Evolutionary conservation across 805 yeast genomes (phyloP), one percentile per base, ranked within the genome.

Genomic region (Sungouiella blattae): DNA sequence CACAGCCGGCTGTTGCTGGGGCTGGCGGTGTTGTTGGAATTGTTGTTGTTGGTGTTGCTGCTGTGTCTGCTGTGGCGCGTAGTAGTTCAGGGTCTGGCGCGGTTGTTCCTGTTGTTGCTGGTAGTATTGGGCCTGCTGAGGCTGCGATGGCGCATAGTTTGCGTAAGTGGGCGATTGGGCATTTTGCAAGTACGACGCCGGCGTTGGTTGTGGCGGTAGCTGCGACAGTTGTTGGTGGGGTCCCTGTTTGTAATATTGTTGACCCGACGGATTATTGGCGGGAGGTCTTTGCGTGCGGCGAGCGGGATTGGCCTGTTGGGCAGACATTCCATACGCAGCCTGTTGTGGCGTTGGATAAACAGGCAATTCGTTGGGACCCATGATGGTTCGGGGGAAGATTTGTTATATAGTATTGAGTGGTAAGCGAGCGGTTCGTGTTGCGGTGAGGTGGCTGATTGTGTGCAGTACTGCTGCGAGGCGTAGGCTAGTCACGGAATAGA

Each of bases 301-400:
- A 18, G 18, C 34, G n/a, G 36, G 33, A 16, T 37, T 40, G 28
- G 36, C 35, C 18, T 39, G 34, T 18, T 32, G 47, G 36, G 41
- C 18, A 24, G 43, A 42, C 20, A 40, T 28, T 16, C 37, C 33
- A 31, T 48, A 44, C 5, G 68, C 54, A 5, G 69, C 70, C 51
- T 68, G 71, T 33, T 59, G 67, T 2, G 73, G 74, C 17, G 74
- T 68, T 5, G 73, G 74, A 46, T 64, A 66, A 49, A 57, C 48
- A 15, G 74, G 74, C 45, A 68, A 53, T 24, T 68, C 73, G 54
- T 68, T 47, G 12, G 52, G 35, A 29, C 36, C 36, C 52, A 47
- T 47, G 26, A 13, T 23, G 9, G n/a, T n/a, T n/a, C n/a, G n/a
- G n/a, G n/a, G n/a, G n/a, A n/a, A n/a, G n/a, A n/a, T n/a, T n/a